Evolutionary conservation across 2,329 filamentous ascomycete genomes (phyloP).

Genomic region (Trichoderma semiorbis): DNA sequence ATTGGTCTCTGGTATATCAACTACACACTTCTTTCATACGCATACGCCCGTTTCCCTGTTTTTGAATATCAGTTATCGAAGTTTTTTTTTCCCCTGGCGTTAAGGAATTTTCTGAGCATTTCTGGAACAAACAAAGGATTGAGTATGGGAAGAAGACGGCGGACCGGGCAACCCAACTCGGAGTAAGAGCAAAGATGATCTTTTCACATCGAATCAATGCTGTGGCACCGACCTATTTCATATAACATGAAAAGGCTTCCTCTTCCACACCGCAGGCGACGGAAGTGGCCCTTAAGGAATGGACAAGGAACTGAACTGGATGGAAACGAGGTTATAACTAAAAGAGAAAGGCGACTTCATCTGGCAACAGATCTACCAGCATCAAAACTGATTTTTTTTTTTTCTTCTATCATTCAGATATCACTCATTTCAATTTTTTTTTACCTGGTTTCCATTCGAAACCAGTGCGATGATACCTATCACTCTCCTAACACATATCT

Average conservation of each 20-base stretch:
- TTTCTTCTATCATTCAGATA: not conserved
- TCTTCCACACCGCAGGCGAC: not conserved
- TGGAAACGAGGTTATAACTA: conserved; percentile 15
- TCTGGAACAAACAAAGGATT: not conserved
- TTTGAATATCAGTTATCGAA: not conserved
- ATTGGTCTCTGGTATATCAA: not conserved
- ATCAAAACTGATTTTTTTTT: conserved; percentile 20
- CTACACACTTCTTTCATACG: not conserved
- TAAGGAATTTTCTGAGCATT: conserved; percentile 20
- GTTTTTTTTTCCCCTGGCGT: conserved; percentile 13
- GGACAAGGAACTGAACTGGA: not conserved
- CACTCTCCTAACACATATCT: not conserved
- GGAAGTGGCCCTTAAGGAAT: not conserved
- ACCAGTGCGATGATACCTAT: not conserved
- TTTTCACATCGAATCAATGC: not conserved
- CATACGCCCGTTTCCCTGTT: not conserved
- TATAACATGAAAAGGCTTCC: not conserved
- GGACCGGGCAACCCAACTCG: not conserved
- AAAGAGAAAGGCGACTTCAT: conserved; percentile 26
- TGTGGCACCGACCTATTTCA: not conserved
- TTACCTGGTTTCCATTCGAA: not conserved
- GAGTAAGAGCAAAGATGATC: not conserved
- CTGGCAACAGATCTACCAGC: conserved; percentile 35
- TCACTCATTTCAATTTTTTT: not conserved
- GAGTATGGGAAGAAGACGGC: not conserved